Evolutionary conservation across 2,329 filamentous ascomycete genomes (phyloP).

Genomic region (Stachybotrys echinatus): DNA sequence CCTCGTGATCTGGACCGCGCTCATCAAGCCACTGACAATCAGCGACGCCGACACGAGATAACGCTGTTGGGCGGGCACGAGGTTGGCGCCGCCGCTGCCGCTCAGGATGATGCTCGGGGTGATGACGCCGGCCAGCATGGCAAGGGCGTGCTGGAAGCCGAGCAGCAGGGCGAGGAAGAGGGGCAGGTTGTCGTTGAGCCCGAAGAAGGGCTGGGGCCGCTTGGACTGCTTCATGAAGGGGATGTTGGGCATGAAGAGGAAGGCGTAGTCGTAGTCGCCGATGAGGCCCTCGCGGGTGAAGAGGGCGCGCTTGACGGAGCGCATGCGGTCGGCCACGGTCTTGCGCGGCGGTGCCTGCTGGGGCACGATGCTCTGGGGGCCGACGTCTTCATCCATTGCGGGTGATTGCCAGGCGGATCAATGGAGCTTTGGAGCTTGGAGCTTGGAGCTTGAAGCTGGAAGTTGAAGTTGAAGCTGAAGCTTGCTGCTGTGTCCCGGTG

Average conservation of each 20-base stretch:
- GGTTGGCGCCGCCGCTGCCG: conserved; percentile 56
- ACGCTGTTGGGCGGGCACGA: conserved; percentile 55
- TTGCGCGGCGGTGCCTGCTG: conserved; percentile 25
- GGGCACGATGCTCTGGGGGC: conserved; percentile 43
- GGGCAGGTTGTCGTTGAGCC: conserved; percentile 74
- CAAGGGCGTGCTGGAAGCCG: conserved; percentile 73
- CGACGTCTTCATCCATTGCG: conserved; percentile 52
- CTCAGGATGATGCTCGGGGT: conserved; percentile 72
- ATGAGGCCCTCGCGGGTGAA: conserved; percentile 67
- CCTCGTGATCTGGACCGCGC: conserved; percentile 69
- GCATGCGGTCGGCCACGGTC: conserved; percentile 18
- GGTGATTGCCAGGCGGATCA: no score
- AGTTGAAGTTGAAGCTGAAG: background rate
- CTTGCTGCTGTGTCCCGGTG: no score
- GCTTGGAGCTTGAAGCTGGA: background rate
- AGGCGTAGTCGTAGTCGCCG: conserved; percentile 84
- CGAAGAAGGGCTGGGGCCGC: conserved; percentile 67
- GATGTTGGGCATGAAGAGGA: conserved; percentile 76
- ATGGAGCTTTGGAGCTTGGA: no score
- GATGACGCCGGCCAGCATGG: conserved; percentile 73
- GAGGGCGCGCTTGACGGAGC: conserved; percentile 31
- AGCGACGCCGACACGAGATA: conserved; percentile 76
- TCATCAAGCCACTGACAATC: conserved; percentile 73
- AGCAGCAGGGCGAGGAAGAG: conserved; percentile 68
- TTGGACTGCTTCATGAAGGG: conserved; percentile 67